Base-by-base conservation (phyloP, 805 yeast species). In the Blastobotrys terrestris region DNA sequence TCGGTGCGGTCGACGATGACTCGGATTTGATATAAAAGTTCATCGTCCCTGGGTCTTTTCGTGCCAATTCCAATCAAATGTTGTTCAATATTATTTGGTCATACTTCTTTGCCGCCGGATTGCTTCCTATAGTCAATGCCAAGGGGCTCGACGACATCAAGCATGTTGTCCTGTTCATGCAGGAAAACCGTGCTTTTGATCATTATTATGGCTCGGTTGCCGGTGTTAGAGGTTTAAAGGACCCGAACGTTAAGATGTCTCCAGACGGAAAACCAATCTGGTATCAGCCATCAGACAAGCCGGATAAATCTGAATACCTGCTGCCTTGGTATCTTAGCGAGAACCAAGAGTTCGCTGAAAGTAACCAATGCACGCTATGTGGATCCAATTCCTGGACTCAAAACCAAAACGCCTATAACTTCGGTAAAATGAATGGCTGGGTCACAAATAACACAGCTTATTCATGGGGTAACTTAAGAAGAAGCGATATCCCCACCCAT, bases 131-230 rank as follows among this genome's bases (percentile, higher is more conserved):
- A n/a, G n/a, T n/a, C n/a, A n/a, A n/a, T n/a, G n/a, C n/a, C n/a
- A n/a, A n/a, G n/a, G n/a, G n/a, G n/a, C n/a, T n/a, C n/a, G n/a
- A n/a, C n/a, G 35, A 26, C 11, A 54, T 56, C 44, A 42, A 46
- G 42, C 64, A 62, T 49, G 52, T 61, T 31, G 62, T 62, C 41
- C 47, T 53, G 39, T 57, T 60, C 51, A 62, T 62, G 65, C 65
- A 62, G 42, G 65, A 62, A 51, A 61, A 61, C 54, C 57, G 64
- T 35, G 62, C 65, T 31, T 62, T 61, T 49, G 62, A 62, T 50
- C 62, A 58, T 39, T 62, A 61, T 53, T 58, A 55, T 46, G 65
- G 63, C 2, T 51, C 64, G 2, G 55, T 62, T 61, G 58, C 64
- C 44, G 65, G 65, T 31, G 64, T 62, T 13, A 60, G 65, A 39